Conservation (phyloP, 2,329 filamentous ascomycete species). For the Aspergillus aculeatinus region DNA sequence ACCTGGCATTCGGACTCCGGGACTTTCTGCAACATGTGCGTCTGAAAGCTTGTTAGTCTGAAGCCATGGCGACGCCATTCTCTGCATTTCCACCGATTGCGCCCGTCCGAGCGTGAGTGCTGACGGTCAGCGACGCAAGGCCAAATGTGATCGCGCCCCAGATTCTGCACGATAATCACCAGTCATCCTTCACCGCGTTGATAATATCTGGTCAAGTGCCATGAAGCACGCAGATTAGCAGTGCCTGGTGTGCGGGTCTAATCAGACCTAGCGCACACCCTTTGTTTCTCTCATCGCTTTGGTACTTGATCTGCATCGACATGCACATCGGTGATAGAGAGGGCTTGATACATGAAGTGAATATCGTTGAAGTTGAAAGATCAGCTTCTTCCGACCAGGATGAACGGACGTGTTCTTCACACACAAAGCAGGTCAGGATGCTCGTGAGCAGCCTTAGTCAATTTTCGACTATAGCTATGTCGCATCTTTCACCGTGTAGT, state of each 20-base stretch:
- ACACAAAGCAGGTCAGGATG: background rate
- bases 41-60: background rate
- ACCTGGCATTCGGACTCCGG: background rate
- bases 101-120: conserved; percentile 55
- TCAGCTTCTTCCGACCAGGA: background rate
- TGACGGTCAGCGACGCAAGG: conserved; percentile 72
- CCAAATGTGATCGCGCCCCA: conserved; percentile 62
- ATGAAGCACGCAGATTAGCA: too few relatives aligned
- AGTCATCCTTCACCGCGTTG: conserved; percentile 52
- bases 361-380: too few relatives aligned
- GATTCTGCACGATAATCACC: conserved; percentile 44
- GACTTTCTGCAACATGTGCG: too few relatives aligned
- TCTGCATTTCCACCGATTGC: background rate
- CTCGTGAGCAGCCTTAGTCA: too few relatives aligned
- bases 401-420: background rate
- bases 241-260: conserved; percentile 44
- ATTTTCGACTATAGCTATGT: too few relatives aligned
- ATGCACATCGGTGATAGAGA: conserved; percentile 57
- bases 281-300: conserved; percentile 57
- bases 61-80: background rate
- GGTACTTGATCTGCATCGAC: conserved; percentile 66
- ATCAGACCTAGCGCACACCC: conserved; percentile 61
- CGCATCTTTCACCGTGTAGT: too few relatives aligned
- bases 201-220: conserved; percentile 47
- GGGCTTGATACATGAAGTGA: too few relatives aligned